A percentile compares a stretch with the other conserved stretches of the same genome.
These are phyloP conservation scores for Globisporangium middletonii DNA, from an alignment of 352 stramenopile species.

Conservation along the genomic window DNA sequence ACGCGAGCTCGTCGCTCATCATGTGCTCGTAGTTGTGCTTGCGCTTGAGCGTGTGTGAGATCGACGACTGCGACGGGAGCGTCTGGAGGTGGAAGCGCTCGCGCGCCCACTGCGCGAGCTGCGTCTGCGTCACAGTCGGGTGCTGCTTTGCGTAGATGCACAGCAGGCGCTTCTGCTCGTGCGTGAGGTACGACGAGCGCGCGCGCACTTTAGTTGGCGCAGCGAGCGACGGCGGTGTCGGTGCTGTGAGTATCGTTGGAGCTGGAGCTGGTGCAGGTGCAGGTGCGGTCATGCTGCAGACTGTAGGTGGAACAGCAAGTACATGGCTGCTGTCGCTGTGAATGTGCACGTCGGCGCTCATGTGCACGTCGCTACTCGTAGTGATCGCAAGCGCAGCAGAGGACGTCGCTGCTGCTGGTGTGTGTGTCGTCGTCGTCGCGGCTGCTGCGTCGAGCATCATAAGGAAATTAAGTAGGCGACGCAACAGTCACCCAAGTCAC, in stretches of 20 bases:
- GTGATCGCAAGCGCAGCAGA: background rate
- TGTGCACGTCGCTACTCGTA: background rate
- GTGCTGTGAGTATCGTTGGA: background rate
- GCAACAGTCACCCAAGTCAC: no score
- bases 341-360: background rate
- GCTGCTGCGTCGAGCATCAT: background rate
- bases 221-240: background rate
- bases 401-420: background rate
- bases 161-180: conserved; percentile 27
- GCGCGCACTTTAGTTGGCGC: background rate
- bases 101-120: conserved; percentile 69
- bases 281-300: background rate
- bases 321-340: background rate
- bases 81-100: conserved; percentile 54
- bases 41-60: conserved; percentile 80
- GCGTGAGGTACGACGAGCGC: background rate
- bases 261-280: background rate
- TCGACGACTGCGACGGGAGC: conserved; percentile 71
- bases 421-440: background rate
- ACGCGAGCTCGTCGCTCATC: conserved; percentile 61
- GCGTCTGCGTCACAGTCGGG: conserved; percentile 63
- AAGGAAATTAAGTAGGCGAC: no score
- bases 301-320: background rate
- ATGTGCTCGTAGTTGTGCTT: conserved; percentile 68
- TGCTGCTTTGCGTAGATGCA: conserved; percentile 36